Conservation (phyloP, 768 basidiomycete species). For the Neoboletus subvelutipes region DNA sequence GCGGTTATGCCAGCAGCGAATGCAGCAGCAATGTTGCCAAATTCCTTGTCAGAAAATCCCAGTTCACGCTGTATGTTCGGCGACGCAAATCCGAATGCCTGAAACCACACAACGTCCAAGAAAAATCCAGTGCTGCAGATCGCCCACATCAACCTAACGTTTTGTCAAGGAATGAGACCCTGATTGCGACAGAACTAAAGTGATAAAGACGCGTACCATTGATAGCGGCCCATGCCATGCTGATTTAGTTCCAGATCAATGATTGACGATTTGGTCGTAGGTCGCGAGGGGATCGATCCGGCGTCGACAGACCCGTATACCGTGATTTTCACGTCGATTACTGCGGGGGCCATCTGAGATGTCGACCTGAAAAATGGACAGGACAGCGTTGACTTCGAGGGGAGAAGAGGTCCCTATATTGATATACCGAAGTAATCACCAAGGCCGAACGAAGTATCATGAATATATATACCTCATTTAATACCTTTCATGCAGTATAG, state of each 20-base stretch:
- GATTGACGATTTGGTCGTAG: constrained; percentile 7
- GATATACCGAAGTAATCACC: no score
- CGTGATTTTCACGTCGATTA: background rate
- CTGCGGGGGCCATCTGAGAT: background rate
- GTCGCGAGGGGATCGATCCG: background rate
- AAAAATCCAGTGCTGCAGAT: constrained; percentile 13
- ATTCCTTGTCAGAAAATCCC: constrained; percentile 18
- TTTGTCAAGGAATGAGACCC: background rate
- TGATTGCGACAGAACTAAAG: background rate
- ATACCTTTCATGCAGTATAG: no score
- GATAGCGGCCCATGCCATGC: constrained; percentile 16
- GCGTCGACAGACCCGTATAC: background rate
- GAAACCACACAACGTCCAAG: constrained; percentile 13
- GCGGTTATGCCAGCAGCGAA: constrained; percentile 1
- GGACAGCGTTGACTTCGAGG: no score
- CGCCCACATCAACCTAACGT: constrained; percentile 14
- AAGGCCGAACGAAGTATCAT: no score
- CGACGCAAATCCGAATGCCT: background rate
- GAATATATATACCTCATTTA: no score
- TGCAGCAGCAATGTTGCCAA: constrained; percentile 2
- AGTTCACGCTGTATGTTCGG: constrained; percentile 14
- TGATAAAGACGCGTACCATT: constrained; percentile 6
- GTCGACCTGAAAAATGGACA: background rate
- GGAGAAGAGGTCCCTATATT: background rate
- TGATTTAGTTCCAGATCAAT: constrained; percentile 15